A percentile compares a stretch with the other conserved stretches of the same genome.
Evolutionary conservation across 2,329 filamentous ascomycete species (phyloP).

Genomic region (Amesomyces nigricolor): DNA sequence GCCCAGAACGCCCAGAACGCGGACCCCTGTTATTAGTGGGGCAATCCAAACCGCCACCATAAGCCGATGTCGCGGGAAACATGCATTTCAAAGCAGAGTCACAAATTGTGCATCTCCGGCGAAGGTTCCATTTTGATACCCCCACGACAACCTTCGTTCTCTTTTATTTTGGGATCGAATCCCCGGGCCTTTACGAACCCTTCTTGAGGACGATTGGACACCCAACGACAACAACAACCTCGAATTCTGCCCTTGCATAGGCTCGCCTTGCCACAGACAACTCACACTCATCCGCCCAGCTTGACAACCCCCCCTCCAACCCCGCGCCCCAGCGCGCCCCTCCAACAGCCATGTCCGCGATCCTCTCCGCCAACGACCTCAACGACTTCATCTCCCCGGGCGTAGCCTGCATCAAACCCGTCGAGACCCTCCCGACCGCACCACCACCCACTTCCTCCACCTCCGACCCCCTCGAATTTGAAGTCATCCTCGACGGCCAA

Average conservation of each 20-base stretch:
- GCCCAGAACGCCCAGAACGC: conserved; percentile 15
- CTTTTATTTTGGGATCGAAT: too few species aligned
- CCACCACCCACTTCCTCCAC: conserved; percentile 33
- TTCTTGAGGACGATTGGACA: too few species aligned
- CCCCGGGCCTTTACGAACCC: too few species aligned
- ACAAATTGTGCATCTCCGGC: conserved; percentile 21
- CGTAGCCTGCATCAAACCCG: conserved; percentile 95
- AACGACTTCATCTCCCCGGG: conserved; percentile 99
- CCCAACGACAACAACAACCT: background rate
- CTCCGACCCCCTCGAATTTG: conserved; percentile 50
- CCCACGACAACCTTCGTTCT: background rate
- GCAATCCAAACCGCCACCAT: conserved; percentile 21
- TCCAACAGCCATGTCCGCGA: conserved; percentile 73
- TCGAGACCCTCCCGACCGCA: conserved; percentile 77
- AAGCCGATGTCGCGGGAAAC: conserved; percentile 23
- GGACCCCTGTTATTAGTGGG: conserved; percentile 6
- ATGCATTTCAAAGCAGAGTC: conserved; percentile 24
- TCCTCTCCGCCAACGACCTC: conserved; percentile 90
- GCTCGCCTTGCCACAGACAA: too few species aligned
- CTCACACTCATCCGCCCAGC: too few species aligned
- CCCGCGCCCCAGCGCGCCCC: background rate
- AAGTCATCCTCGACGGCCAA: conserved; percentile 85
- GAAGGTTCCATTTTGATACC: background rate
- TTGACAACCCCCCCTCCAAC: background rate
- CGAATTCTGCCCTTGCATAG: too few species aligned